phyloP scores from a whole-genome alignment of 371 early-diverging fungal genomes.

The Mortierella sp. region DNA sequence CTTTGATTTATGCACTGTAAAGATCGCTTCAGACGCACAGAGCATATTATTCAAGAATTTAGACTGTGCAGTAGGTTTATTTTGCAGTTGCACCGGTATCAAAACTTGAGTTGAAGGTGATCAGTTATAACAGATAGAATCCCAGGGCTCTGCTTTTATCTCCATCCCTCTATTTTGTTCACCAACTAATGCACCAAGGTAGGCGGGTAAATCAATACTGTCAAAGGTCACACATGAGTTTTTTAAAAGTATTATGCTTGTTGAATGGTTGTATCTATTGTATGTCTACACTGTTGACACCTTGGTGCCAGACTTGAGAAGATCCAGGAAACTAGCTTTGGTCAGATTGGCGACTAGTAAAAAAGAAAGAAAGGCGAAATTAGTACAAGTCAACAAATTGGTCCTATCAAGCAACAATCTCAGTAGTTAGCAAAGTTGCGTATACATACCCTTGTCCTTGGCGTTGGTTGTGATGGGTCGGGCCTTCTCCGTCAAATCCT shows the following conservation, averaged over 20 bases:
- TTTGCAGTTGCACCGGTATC: too few relatives aligned
- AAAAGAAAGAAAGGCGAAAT: neutral
- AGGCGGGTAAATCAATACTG: too few relatives aligned
- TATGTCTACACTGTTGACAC: conserved; percentile 35
- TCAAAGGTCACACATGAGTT: too few relatives aligned
- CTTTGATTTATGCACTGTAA: too few relatives aligned
- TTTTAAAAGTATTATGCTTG: neutral
- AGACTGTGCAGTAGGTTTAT: too few relatives aligned
- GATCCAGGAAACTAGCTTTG: conserved; percentile 73
- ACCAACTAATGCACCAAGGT: too few relatives aligned
- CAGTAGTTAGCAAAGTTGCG: neutral
- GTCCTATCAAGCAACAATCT: neutral
- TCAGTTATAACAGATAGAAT: too few relatives aligned
- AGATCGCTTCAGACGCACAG: too few relatives aligned
- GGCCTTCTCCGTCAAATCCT: conserved; percentile 63
- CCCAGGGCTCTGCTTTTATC: too few relatives aligned
- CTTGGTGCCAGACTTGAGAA: conserved; percentile 68
- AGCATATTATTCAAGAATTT: too few relatives aligned
- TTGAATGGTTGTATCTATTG: neutral
- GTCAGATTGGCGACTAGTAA: conserved; percentile 71
- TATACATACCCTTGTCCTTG: conserved; percentile 65
- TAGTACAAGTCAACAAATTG: neutral
- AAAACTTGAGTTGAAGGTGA: too few relatives aligned
- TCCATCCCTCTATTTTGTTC: too few relatives aligned
- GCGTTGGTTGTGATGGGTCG: conserved; percentile 61